phyloP scores from a whole-genome alignment of 2,329 filamentous ascomycete species.

The Ilyonectria mors-panacis region DNA sequence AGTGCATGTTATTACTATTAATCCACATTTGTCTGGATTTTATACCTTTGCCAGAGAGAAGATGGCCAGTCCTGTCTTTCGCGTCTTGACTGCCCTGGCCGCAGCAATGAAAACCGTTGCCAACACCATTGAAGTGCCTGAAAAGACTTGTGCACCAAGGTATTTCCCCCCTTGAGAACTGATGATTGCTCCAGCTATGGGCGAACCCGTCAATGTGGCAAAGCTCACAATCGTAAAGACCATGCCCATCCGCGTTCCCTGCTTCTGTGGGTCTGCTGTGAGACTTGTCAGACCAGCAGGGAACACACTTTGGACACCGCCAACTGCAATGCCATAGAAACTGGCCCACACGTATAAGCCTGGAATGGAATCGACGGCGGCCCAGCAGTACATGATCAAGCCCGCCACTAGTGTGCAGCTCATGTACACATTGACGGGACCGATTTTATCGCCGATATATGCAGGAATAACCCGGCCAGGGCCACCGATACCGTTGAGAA shows the following conservation, averaged over 20 bases:
- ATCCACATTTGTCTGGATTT: neutral
- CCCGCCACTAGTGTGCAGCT: constrained; percentile 46
- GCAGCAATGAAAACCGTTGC: constrained; percentile 31
- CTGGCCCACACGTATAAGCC: constrained; percentile 44
- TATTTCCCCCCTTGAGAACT: constrained; percentile 34
- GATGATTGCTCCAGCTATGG: constrained; percentile 47
- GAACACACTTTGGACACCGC: constrained; percentile 45
- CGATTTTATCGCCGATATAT: constrained; percentile 68
- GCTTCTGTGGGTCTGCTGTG: constrained; percentile 54
- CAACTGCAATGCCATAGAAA: constrained; percentile 41
- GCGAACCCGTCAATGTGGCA: constrained; percentile 57
- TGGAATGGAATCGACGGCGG: constrained; percentile 30
- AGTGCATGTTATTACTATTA: neutral
- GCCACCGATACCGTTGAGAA: constrained; percentile 75
- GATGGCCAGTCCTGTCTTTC: constrained; percentile 19
- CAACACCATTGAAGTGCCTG: constrained; percentile 34
- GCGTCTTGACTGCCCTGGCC: constrained; percentile 30
- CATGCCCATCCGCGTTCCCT: constrained; percentile 59
- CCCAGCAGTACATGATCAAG: constrained; percentile 46
- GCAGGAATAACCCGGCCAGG: constrained; percentile 71
- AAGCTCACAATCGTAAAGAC: constrained; percentile 56
- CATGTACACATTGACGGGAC: constrained; percentile 61
- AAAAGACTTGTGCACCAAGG: constrained; percentile 41
- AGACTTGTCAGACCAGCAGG: constrained; percentile 54
- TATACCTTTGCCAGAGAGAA: constrained; percentile 4